Evolutionary conservation across 2,329 filamentous ascomycete genomes (phyloP).

Genomic region (Fusarium albidum): DNA sequence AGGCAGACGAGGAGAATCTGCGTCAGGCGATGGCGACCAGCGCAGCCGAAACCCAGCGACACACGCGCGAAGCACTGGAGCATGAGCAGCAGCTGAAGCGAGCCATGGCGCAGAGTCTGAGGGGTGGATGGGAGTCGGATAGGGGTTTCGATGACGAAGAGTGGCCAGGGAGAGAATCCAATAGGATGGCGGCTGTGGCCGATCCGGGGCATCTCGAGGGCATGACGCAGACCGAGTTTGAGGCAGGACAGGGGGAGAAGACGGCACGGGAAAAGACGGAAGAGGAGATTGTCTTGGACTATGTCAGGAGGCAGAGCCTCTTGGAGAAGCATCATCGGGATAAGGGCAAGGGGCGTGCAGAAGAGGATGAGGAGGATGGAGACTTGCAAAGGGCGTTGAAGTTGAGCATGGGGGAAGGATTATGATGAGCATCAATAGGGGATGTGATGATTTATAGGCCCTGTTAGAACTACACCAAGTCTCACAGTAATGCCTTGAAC

Average conservation of each 20-base stretch:
- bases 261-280: conserved; percentile 55
- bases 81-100: conserved; percentile 5
- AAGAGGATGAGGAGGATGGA: too few species aligned
- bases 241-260: conserved; percentile 50
- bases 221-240: conserved; percentile 48
- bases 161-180: too few species aligned
- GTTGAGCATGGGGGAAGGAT: too few species aligned
- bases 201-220: conserved; percentile 15
- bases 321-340: conserved; percentile 57
- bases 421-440: too few species aligned
- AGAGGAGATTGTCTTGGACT: conserved; percentile 75
- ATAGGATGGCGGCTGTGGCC: conserved; percentile 42
- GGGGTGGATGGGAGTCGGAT: not conserved
- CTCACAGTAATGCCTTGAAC: too few species aligned
- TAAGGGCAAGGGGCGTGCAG: conserved; percentile 26
- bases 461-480: too few species aligned
- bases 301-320: conserved; percentile 76
- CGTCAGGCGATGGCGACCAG: conserved; percentile 4
- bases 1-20: conserved; percentile 2
- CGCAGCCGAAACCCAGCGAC: conserved; percentile 6
- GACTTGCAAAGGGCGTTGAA: too few species aligned
- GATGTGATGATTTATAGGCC: too few species aligned
- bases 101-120: conserved; percentile 4
- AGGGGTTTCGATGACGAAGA: conserved; percentile 30
- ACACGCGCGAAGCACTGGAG: conserved; percentile 1